Percentiles rank a stretch among this genome's conserved stretches.
Conservation (phyloP, 257 asterid species). For the Gynochthodes officinalis region DNA sequence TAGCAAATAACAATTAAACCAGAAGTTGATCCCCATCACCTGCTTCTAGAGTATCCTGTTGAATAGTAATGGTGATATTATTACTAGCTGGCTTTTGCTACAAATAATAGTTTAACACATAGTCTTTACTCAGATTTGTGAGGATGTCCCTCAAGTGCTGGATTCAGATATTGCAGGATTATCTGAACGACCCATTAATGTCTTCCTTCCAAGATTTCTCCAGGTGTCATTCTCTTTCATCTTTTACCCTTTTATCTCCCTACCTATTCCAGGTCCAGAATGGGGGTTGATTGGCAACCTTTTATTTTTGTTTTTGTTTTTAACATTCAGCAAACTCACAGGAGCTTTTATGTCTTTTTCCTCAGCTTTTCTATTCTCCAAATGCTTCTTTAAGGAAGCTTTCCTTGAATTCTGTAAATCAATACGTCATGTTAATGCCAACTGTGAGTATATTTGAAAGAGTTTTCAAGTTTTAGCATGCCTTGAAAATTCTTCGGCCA, state of each 20-base stretch:
- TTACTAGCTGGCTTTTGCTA: neutral
- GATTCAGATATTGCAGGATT: conserved; percentile 80
- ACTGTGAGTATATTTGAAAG: conserved; percentile 42
- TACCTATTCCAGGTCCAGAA: neutral
- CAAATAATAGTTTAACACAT: conserved; percentile 3
- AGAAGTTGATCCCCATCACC: too few species aligned
- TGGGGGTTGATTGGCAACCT: neutral
- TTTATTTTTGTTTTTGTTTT: neutral
- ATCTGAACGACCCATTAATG: conserved; percentile 80
- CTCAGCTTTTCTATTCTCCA: conserved; percentile 91
- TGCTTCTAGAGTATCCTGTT: neutral
- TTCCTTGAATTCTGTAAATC: conserved; percentile 85
- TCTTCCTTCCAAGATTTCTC: conserved; percentile 82
- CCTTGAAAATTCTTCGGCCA: conserved; percentile 4
- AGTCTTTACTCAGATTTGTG: conserved; percentile 53
- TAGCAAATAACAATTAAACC: too few species aligned
- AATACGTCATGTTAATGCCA: conserved; percentile 95
- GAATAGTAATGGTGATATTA: neutral
- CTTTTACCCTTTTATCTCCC: neutral
- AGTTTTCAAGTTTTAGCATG: conserved; percentile 16
- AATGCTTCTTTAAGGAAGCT: conserved; percentile 73
- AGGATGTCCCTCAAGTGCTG: conserved; percentile 77
- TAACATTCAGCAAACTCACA: conserved; percentile 5
- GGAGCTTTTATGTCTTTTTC: conserved; percentile 12
- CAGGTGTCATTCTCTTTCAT: conserved; percentile 43